Evolutionary conservation across 495 filamentous ascomycete genomes (phyloP), one percentile per base, ranked within the genome.

Genomic region (Penicillium flavigenum): DNA sequence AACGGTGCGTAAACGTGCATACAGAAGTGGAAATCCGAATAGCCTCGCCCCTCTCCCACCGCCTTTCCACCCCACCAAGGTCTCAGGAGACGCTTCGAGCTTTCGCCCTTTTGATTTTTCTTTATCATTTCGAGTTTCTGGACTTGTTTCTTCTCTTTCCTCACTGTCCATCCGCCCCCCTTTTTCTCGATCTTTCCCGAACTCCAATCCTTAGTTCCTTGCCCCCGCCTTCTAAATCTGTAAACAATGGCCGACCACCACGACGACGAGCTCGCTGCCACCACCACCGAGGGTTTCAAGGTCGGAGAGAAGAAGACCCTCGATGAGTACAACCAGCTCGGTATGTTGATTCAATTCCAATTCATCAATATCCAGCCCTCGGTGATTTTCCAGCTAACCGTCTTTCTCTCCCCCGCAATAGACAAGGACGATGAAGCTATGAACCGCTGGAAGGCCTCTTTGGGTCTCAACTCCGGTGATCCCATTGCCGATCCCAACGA

Each of bases 301-400:
- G 87, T 97, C 62, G 91, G 91, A 62, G 91, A 96, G 83, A 96
- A 96, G 86, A 96, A 97, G 83, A 92, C 90, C 58, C 81, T 98
- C 62, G 86, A 91, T 54, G 91, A 96, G 73, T 96, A 96, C 75
- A 76, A 88, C 58, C 76, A 96, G 66, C 86, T 98, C 72, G 94
- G 94, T 97, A 78, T 70, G 89, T 82, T 27, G 20, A 6, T 39
- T 39, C 32, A 16, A 19, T 20, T 8, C 29, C 22, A 24, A 16
- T 36, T 27, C 16, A 42, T 32, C 31, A 9, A 34, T 34, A 26
- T 34, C 57, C 12, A 32, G 34, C 11, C 32, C 32, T 45, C 11
- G 44, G 16, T 50, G 29, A 36, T 32, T 26, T 39, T 17, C 14
- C 45, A 44, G 11, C 55, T 57, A 54, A 60, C 50, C 45, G 19